These are phyloP conservation scores for Psilocybe subaeruginosa DNA, from an alignment of 768 basidiomycete species.

Conservation along the genomic window DNA sequence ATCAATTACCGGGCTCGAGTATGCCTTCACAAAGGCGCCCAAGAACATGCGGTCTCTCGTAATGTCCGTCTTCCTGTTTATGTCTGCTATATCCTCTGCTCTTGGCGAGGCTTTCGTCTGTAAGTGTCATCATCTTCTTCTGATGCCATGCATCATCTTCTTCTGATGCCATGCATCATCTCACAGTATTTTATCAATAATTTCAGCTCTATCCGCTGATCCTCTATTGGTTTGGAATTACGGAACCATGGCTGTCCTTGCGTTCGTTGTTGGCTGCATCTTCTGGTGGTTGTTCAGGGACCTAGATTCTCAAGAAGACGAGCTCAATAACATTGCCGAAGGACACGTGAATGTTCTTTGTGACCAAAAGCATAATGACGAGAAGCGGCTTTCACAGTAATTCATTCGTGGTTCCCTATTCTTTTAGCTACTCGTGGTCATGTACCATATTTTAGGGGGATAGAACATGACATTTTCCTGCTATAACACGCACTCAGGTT, in stretches of 20 bases:
- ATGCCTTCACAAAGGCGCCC: constrained; percentile 87
- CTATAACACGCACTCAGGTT: too few relatives aligned
- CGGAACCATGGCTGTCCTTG: constrained; percentile 56
- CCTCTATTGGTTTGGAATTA: constrained; percentile 82
- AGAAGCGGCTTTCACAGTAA: background rate
- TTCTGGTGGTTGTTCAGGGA: constrained; percentile 59
- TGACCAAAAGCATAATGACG: background rate
- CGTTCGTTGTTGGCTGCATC: constrained; percentile 49
- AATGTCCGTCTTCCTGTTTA: constrained; percentile 70
- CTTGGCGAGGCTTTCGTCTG: constrained; percentile 75
- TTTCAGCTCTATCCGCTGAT: constrained; percentile 64
- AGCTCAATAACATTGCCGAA: constrained; percentile 52
- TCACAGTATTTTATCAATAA: background rate
- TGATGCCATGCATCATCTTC: background rate
- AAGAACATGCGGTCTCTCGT: constrained; percentile 88
- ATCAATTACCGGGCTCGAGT: constrained; percentile 82
- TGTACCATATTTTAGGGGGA: too few relatives aligned
- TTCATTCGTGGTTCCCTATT: too few relatives aligned
- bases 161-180: background rate
- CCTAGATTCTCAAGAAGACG: constrained; percentile 66
- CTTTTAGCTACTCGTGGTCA: too few relatives aligned
- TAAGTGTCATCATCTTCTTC: constrained; percentile 32
- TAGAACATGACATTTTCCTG: too few relatives aligned
- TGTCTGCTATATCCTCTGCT: constrained; percentile 59
- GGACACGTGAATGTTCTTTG: constrained; percentile 14